Evolutionary conservation across 148 eudicot genomes (phyloP), one percentile per base, ranked within the genome.

Genomic region (Fagopyrum tataricum): DNA sequence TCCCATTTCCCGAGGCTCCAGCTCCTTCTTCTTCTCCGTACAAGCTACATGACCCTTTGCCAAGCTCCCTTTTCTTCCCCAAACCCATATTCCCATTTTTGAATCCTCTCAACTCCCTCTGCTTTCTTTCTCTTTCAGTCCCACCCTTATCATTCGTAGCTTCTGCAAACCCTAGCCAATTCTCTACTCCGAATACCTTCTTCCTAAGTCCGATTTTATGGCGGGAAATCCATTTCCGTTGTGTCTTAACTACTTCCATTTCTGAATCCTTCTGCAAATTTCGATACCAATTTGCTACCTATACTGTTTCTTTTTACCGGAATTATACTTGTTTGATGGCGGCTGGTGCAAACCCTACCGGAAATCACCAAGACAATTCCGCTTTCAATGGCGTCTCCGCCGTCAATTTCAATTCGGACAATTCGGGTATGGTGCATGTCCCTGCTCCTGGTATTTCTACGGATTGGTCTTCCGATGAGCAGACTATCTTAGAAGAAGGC

Each of bases 381-480:
- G 51, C 77, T 43, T 76, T 76, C 66, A 84, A 81, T 77, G 82
- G 84, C 11, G 85, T 74, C 47, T 42, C 70, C 51, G 71, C 80
- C 67, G 74, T 66, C 21, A 80, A 79, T 77, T 80, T 82, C 15
- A 42, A 73, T 46, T 77, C 90, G 67, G 84, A 88, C 4, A 88
- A 84, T 80, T 81, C 88, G 5, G 87, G 83, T 18, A 83, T 95
- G 72, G 78, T 82, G 71, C 99, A 91, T 76, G 84, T 88, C 58
- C 92, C 97, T 1, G 85, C 87, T 71, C 92, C 97, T 2, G 99
- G 96, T 9, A 67, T 92, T 41, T 77, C 87, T 24, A 82, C 82
- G 2, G 87, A 88, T 24, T 95, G 99, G 99, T 82, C 87, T 15
- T 13, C 82, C 43, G 96, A 95, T 37, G 99, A 95, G 79, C 96